A percentile compares a stretch with the other conserved stretches of the same genome.
phyloP scores from a whole-genome alignment of 768 basidiomycete genomes.

The Gyrodon lividus region DNA sequence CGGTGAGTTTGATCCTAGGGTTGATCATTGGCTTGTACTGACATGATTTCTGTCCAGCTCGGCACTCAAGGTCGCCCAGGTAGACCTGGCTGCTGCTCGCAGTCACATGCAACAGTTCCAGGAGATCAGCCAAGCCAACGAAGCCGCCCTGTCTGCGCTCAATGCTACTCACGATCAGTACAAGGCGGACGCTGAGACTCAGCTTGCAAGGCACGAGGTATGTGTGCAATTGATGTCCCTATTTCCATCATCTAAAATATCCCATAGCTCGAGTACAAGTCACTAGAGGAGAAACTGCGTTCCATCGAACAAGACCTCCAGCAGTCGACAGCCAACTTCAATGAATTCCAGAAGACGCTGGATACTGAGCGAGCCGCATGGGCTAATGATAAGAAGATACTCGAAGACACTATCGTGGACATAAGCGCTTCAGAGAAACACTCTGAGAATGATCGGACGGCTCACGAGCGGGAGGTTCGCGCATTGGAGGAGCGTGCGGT shows the following conservation, averaged over 20 bases:
- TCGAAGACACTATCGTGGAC: conserved; percentile 82
- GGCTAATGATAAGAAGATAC: conserved; percentile 73
- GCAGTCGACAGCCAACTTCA: conserved; percentile 47
- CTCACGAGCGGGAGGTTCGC: conserved; percentile 65
- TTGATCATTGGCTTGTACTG: not conserved
- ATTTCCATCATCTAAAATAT: not conserved
- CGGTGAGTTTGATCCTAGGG: conserved; percentile 45
- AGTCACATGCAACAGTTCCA: conserved; percentile 82
- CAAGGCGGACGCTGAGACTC: conserved; percentile 68
- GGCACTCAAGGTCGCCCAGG: conserved; percentile 72
- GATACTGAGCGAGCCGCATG: conserved; percentile 71
- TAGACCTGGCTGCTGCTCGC: conserved; percentile 69
- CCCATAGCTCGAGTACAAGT: conserved; percentile 58
- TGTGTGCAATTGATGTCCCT: conserved; percentile 1
- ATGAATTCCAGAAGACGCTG: conserved; percentile 60
- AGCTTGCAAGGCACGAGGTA: conserved; percentile 68
- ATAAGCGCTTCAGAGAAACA: conserved; percentile 72
- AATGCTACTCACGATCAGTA: conserved; percentile 80
- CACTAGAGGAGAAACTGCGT: conserved; percentile 62
- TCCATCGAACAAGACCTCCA: conserved; percentile 53
- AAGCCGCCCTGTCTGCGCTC: conserved; percentile 68
- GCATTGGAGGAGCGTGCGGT: conserved; percentile 67
- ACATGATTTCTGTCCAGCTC: conserved; percentile 42
- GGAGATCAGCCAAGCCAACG: conserved; percentile 80
- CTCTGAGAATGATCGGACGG: conserved; percentile 59